These are phyloP conservation scores for Scutellaria baicalensis DNA, from an alignment of 257 asterid species.

Conservation along the genomic window DNA sequence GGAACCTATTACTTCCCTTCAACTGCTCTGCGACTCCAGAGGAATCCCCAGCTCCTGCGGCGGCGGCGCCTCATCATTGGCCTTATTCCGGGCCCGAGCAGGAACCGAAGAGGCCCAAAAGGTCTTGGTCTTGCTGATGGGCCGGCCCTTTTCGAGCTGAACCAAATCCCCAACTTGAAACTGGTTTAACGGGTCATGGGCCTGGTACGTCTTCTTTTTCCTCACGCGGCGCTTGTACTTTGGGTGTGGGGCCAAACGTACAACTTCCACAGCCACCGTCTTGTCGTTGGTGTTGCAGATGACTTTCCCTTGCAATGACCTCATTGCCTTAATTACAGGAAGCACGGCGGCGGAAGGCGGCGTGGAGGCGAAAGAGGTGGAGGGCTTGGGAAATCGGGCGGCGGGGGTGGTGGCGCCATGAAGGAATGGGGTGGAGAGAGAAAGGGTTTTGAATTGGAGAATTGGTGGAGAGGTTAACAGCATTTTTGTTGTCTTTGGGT, in stretches of 20 bases:
- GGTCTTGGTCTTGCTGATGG: conserved; percentile 79
- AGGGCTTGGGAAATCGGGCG: conserved; percentile 33
- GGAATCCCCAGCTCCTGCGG: conserved; percentile 48
- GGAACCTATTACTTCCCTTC: background rate
- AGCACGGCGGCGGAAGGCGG: conserved; percentile 24
- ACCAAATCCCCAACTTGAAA: conserved; percentile 81
- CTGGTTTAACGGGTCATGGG: conserved; percentile 81
- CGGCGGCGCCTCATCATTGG: conserved; percentile 13
- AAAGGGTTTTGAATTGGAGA: conserved; percentile 50
- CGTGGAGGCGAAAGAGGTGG: conserved; percentile 14
- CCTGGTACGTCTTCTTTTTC: conserved; percentile 94
- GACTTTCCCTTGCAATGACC: conserved; percentile 60
- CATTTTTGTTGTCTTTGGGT: conserved; percentile 25
- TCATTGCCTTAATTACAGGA: conserved; percentile 69
- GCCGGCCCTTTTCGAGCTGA: conserved; percentile 67
- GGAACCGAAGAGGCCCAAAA: conserved; percentile 62
- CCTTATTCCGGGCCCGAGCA: conserved; percentile 19
- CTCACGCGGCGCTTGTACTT: conserved; percentile 92
- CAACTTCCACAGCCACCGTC: conserved; percentile 83
- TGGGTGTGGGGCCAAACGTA: conserved; percentile 86
- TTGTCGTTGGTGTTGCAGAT: conserved; percentile 79
- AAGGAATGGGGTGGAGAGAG: conserved; percentile 58
- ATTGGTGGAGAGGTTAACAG: conserved; percentile 39
- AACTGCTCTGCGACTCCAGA: conserved; percentile 33
- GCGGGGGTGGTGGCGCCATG: conserved; percentile 56